Conservation (phyloP, 768 basidiomycete genomes). For the Lanmaoa pseudosensibilis region DNA sequence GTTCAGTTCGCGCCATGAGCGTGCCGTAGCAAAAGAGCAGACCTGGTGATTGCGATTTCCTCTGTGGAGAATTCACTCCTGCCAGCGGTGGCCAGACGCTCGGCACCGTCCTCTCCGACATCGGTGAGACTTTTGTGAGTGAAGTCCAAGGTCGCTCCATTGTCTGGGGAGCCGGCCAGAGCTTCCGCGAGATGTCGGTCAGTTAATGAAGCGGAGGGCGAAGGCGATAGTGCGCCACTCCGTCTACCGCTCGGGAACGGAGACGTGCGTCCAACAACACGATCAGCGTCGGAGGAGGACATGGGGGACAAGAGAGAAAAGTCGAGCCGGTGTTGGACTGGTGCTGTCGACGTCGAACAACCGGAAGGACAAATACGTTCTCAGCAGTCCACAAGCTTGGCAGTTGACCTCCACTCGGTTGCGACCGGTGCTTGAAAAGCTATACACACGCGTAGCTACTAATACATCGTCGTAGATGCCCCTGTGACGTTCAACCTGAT, state of each 20-base stretch:
- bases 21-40: slow-evolving; percentile 21
- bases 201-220: slow-evolving; percentile 45
- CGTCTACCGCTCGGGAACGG: slow-evolving; percentile 26
- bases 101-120: slow-evolving; percentile 71
- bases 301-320: slow-evolving; percentile 18
- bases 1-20: slow-evolving; percentile 7
- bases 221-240: slow-evolving; percentile 29
- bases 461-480: neutral
- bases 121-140: slow-evolving; percentile 77
- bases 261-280: slow-evolving; percentile 29
- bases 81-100: slow-evolving; percentile 68
- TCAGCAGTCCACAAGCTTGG: slow-evolving; percentile 19
- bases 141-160: slow-evolving; percentile 81
- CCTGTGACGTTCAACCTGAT: slow-evolving; percentile 1
- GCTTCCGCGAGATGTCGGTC: slow-evolving; percentile 66
- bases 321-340: slow-evolving; percentile 13
- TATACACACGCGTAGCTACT: slow-evolving; percentile 10
- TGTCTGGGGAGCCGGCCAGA: slow-evolving; percentile 64
- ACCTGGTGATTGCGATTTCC: slow-evolving; percentile 63
- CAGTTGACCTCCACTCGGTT: slow-evolving; percentile 26
- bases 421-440: slow-evolving; percentile 27
- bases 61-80: slow-evolving; percentile 45
- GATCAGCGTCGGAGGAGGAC: slow-evolving; percentile 33
- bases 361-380: slow-evolving; percentile 16
- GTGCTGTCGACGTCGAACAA: slow-evolving; percentile 18